Base-by-base conservation (phyloP, 2,329 filamentous ascomycete genomes). In the Fusarium camptoceras region DNA sequence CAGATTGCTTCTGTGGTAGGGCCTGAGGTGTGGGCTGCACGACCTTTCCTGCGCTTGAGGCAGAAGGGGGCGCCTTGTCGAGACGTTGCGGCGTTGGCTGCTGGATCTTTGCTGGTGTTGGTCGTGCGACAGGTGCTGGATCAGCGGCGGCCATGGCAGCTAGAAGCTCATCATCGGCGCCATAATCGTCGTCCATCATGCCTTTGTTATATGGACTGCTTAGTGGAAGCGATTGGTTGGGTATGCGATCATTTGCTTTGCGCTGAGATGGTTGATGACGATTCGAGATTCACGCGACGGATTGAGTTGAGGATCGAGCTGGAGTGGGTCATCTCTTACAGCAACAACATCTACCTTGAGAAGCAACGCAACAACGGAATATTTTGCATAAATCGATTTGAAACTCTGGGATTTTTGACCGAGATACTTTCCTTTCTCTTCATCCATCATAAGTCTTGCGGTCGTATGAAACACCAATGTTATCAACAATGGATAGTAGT, bases 1-100 rank as follows among this genome's bases (percentile, higher is more conserved):
- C 91, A 3, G 88, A 81, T 10, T 83, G 83, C 49, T 84, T 83
- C 66, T 88, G 87, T 1, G 93, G 87, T 5, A 97, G 85, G n/a
- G 89, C 91, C 82, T 98, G 94, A 1, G 94, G 95, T 61, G 91
- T 97, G 14, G 94, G 94, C 80, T 98, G 95, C 34, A 95, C 90
- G 27, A 97, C 86, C 75, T 90, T 91, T 41, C 83, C 76, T 41
- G 77, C 78, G 5, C 79, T 70, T 8, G 78, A 74, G 11, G 80
- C 78, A 24, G 80, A 73, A n/a, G 83, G 81, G 18, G 84, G 83
- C 59, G 81, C 81, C 65, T 80, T 84, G 72, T 88, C 86, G 37
- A 90, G 81, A 9, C 84, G 83, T 72, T 90, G 88, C 2, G 88
- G 87, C 16, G 78, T 85, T 3, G 83, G 86, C 69, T 83, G 82